These are phyloP conservation scores for Ceratopteris richardii DNA, from an alignment of 75 land plant genomes.

Conservation along the genomic window DNA sequence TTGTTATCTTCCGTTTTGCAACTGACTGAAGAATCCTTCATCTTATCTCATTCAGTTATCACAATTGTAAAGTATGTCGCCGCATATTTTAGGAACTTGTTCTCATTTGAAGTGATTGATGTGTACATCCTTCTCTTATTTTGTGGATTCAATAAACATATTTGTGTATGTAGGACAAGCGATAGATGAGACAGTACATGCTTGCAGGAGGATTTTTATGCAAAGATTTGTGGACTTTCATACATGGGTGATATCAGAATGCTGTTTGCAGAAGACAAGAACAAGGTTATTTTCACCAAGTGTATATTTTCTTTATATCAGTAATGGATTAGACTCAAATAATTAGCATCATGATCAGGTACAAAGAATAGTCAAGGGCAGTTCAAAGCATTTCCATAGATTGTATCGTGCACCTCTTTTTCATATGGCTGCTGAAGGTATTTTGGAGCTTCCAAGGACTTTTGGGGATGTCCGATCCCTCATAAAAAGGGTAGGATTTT, in stretches of 20 bases:
- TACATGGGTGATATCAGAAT: constrained; percentile 90
- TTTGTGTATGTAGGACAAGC: no score
- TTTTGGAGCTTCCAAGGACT: constrained; percentile 41
- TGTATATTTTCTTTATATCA: not conserved
- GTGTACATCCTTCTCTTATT: no score
- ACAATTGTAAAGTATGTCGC: no score
- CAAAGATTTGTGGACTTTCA: constrained; percentile 79
- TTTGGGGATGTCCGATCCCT: constrained; percentile 22
- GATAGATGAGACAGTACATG: not conserved
- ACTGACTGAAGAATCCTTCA: no score
- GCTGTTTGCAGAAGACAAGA: constrained; percentile 91
- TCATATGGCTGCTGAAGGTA: constrained; percentile 39
- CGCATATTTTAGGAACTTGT: no score
- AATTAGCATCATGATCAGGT: constrained; percentile 34
- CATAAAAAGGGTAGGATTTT: constrained; percentile 34
- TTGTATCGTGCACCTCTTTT: constrained; percentile 52
- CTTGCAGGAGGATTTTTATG: constrained; percentile 76
- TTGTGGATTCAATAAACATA: no score
- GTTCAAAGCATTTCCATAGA: constrained; percentile 42
- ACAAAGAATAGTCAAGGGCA: constrained; percentile 76
- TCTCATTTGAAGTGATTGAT: no score
- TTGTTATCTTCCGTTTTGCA: no score
- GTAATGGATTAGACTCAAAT: no score
- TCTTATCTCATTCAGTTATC: no score
- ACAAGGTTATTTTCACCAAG: constrained; percentile 42